Evolutionary conservation across 352 stramenopile genomes (phyloP).

Genomic region (Pythium biforme): DNA sequence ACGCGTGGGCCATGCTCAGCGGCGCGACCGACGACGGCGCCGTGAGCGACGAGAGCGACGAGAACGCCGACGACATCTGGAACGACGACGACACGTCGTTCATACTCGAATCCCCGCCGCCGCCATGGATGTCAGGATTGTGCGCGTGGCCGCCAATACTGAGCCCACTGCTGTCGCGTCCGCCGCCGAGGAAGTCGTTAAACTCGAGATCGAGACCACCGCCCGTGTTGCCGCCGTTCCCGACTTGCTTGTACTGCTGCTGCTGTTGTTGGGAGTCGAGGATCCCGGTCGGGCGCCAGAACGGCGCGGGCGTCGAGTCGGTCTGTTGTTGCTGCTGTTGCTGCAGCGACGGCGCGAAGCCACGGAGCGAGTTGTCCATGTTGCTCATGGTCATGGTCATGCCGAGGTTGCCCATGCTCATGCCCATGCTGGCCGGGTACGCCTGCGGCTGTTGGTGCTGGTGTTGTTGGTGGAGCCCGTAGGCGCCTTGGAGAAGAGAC

Average conservation of each 20-base stretch:
- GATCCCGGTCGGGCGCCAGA: conserved; percentile 20
- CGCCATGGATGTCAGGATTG: too few relatives aligned
- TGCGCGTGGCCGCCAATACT: neutral
- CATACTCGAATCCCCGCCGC: conserved; percentile 15
- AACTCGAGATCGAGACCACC: conserved; percentile 25
- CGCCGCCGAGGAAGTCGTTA: conserved; percentile 20
- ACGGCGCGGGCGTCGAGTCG: conserved; percentile 17
- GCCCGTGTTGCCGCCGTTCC: neutral
- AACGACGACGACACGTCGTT: conserved; percentile 23
- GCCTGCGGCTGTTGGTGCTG: conserved; percentile 1
- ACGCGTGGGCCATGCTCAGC: conserved; percentile 18
- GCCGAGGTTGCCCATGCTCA: conserved; percentile 23
- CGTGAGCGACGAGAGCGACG: conserved; percentile 12
- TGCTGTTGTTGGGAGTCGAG: conserved; percentile 20
- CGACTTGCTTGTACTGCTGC: conserved; percentile 19
- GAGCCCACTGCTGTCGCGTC: neutral
- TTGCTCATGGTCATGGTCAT: conserved; percentile 30
- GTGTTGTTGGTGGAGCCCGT: conserved; percentile 8
- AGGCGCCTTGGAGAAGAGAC: conserved; percentile 8
- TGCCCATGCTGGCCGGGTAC: conserved; percentile 9
- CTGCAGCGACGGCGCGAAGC: conserved; percentile 11
- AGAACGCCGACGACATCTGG: conserved; percentile 16
- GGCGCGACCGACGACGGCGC: conserved; percentile 7
- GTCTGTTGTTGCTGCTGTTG: conserved; percentile 4
- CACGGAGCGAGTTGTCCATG: conserved; percentile 23